phyloP scores from a whole-genome alignment of 108 stramenopile genomes.

The Cylindrotheca closterium region DNA sequence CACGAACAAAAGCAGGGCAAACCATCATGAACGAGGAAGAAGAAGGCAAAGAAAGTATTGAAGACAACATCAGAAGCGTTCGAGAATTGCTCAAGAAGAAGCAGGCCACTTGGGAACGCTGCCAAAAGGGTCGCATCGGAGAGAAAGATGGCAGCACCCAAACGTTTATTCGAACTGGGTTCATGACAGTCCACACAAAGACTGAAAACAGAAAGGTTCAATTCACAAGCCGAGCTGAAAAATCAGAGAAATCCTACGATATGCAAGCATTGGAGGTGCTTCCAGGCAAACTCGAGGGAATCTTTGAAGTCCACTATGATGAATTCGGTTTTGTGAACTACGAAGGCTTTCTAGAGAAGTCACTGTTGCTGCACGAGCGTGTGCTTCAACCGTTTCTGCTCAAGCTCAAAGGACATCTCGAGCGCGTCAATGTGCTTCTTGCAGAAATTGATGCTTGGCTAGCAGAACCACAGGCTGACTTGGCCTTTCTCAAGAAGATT shows the following conservation, averaged over 20 bases:
- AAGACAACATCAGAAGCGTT: not conserved
- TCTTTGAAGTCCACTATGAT: not conserved
- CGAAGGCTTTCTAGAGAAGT: constrained; percentile 5
- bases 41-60: not conserved
- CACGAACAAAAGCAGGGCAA: not conserved
- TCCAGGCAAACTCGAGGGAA: not conserved
- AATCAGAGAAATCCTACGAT: not conserved
- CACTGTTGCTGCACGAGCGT: constrained; percentile 4
- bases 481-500: not conserved
- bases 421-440: not conserved
- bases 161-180: not conserved
- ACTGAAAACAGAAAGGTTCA: not conserved
- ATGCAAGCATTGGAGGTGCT: not conserved
- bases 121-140: not conserved
- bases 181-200: not conserved
- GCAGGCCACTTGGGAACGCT: not conserved
- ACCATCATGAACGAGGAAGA: not conserved
- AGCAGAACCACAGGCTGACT: not conserved
- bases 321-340: constrained; percentile 5
- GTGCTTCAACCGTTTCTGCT: constrained; percentile 11
- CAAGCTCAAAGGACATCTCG: constrained; percentile 27
- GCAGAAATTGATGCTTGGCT: constrained; percentile 6
- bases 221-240: not conserved
- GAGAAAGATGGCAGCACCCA: not conserved
- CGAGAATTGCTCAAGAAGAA: not conserved